Conservation (phyloP, 202 grass and related monocot species). For the Brachypodium distachyon region DNA sequence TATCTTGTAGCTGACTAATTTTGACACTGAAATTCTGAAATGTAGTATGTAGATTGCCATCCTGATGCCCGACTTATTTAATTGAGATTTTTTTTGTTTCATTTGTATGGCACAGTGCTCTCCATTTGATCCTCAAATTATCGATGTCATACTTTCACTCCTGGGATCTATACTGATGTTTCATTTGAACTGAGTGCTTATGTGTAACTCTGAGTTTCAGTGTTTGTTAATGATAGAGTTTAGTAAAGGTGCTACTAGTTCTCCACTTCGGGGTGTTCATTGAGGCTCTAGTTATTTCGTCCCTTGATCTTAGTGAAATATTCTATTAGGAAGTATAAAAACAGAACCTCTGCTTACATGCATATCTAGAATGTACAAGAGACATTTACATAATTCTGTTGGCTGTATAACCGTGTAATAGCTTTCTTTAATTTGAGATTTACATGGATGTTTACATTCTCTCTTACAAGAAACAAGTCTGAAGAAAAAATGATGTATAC, state of each 20-base stretch:
- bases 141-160: background rate
- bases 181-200: background rate
- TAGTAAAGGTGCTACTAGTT: background rate
- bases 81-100: background rate
- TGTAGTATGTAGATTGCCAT: background rate
- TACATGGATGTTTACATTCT: constrained; percentile 9
- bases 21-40: background rate
- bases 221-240: background rate
- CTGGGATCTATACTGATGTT: background rate
- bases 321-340: background rate
- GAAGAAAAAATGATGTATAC: constrained; percentile 11
- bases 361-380: background rate
- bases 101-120: background rate
- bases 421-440: background rate
- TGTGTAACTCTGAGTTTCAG: background rate
- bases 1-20: background rate
- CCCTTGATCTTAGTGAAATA: background rate
- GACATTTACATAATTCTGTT: background rate
- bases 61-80: background rate
- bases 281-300: background rate
- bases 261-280: background rate
- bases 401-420: background rate
- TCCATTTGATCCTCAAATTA: background rate
- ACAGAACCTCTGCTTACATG: background rate
- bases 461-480: background rate